Base-by-base conservation (phyloP, 345 rosid species). In the Eucalyptus albens region DNA sequence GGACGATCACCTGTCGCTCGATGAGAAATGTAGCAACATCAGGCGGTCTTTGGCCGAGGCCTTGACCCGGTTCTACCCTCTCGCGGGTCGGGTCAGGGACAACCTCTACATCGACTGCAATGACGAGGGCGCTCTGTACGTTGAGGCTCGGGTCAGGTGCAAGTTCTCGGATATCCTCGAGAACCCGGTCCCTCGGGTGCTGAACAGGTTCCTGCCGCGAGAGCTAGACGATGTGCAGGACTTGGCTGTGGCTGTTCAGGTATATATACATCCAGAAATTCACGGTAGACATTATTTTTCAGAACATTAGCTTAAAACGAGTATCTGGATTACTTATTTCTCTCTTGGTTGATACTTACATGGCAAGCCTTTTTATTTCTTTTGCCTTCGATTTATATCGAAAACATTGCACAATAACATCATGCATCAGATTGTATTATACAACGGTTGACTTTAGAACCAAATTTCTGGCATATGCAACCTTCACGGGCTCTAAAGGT, bases 41-140 rank as follows among this genome's bases (percentile, higher is more conserved):
- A 92, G 90, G 69, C 33, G 44, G n/a, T 90, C 91, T 14, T 77
- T 90, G 72, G 90, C 93, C 15, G 29, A 89, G 9, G 86, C 88
- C 50, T 53, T 92, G 19, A 24, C 89, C 14, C 21, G 26, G 14
- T 92, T 87, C 49, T 90, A 92, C 40, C 93, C 92, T 9, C 56
- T 92, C 6, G 92, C 93, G 2, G 93, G 93, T 8, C 86, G 90
- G 22, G 86, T 90, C 33, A 89, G 77, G 62, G 91, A 88, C 50
- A 69, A 90, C 60, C 40, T 86, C 49, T 87, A 53, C 53, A 19
- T 88, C 24, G 91, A 90, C 47, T 90, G 93, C 87, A 89, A 88
- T 60, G 93, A 92, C 69, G 81, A 88, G 21, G 92, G 89, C 21
- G 87, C 80, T 22, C 86, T 65, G 19, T 92, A 82, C 33, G 87